These are phyloP conservation scores for Elsinoe ampelina DNA, from an alignment of 2,329 filamentous ascomycete genomes.

Conservation along the genomic window DNA sequence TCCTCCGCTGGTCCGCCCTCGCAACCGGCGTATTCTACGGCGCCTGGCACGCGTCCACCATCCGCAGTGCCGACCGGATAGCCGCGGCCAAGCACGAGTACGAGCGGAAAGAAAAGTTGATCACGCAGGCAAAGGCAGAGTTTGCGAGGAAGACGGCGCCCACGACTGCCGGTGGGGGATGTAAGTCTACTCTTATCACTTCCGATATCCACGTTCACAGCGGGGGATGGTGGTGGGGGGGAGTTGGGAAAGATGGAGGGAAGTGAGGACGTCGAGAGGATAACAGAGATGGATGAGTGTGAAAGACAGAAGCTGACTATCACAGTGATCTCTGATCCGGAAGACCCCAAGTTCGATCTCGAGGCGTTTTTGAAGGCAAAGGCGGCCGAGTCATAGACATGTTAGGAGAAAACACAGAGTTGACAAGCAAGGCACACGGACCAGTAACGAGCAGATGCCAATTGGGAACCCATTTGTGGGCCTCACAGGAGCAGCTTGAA, in stretches of 20 bases:
- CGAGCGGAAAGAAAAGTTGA: slow-evolving; percentile 82
- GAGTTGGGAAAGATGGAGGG: not conserved
- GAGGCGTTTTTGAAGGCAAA: slow-evolving; percentile 60
- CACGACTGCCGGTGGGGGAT: slow-evolving; percentile 27
- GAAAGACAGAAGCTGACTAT: not conserved
- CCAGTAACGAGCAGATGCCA: not conserved
- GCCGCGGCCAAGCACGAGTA: slow-evolving; percentile 72
- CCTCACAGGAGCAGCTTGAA: not conserved
- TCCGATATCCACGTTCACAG: too few species aligned
- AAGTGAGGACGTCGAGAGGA: not conserved
- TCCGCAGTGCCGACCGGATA: slow-evolving; percentile 62
- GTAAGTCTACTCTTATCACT: slow-evolving; percentile 10
- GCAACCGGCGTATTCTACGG: slow-evolving; percentile 90
- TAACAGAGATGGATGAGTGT: not conserved
- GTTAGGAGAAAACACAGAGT: not conserved
- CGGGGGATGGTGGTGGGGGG: too few species aligned
- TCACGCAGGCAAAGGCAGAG: slow-evolving; percentile 85
- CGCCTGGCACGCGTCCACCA: slow-evolving; percentile 80
- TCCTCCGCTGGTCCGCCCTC: slow-evolving; percentile 93
- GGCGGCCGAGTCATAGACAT: slow-evolving; percentile 12
- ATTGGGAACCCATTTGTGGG: not conserved
- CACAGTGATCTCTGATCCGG: slow-evolving; percentile 63
- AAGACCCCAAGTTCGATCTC: slow-evolving; percentile 85
- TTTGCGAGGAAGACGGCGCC: slow-evolving; percentile 68
- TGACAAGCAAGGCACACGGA: not conserved